Evolutionary conservation across 371 early-diverging fungal genomes (phyloP), one percentile per base, ranked within the genome.

Genomic region (Choanephora cucurbitarum): DNA sequence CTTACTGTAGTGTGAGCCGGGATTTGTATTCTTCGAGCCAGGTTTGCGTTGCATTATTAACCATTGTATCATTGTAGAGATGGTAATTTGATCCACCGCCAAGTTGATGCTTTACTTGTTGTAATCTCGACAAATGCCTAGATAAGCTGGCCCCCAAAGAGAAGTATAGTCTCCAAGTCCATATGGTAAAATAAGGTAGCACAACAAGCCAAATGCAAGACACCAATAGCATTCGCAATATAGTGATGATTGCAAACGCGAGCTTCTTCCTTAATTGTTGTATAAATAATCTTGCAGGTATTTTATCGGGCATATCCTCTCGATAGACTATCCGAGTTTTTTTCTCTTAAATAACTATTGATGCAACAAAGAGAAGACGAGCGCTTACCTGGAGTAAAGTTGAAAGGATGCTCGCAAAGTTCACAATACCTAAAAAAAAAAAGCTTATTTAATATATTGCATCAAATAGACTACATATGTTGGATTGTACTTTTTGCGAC

Each of bases 381-480:
- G n/a, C 83, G 55, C 81, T 58, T 81, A 91, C 93, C 82, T 42
- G 93, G 91, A 19, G 91, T 88, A 60, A 97, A 97, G 11, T 83
- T 65, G 69, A 90, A 97, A 40, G 75, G 81, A 69, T 93, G 80
- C 40, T 90, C 88, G 75, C 97, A 97, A 13, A 97, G 82, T 65
- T 96, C 97, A 72, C 97, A 96, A 62, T 88, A 80, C 65, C 87
- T 87, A 59, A n/a, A n/a, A n/a, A n/a, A n/a, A n/a, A n/a, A n/a
- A n/a, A n/a, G n/a, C n/a, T n/a, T n/a, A n/a, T n/a, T n/a, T n/a
- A n/a, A n/a, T n/a, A n/a, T n/a, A n/a, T n/a, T n/a, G n/a, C n/a
- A 15, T 19, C 50, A 5, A 19, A 9, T 23, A 17, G 13, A 22
- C 22, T 46, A 22, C 24, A 15, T 39, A 1, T 37, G 2, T 34